Evolutionary conservation across 139 green algal species (phyloP).

Genomic region (Monoraphidium neglectum): DNA sequence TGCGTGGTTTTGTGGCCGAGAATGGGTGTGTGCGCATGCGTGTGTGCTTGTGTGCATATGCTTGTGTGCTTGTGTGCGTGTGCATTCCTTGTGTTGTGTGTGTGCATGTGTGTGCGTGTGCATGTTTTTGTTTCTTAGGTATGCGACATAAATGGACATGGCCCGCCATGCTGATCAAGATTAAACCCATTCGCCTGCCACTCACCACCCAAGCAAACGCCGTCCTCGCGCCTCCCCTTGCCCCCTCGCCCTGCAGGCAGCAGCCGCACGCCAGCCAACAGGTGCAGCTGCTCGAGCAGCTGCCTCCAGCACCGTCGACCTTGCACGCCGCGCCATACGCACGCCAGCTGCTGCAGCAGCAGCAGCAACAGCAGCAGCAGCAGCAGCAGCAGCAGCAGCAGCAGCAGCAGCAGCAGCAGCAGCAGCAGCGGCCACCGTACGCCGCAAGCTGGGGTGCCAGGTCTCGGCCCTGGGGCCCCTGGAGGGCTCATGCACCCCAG

Average conservation of each 20-base stretch:
- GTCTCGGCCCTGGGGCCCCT: too few relatives aligned
- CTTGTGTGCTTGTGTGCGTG: not conserved
- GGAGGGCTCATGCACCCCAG: too few relatives aligned
- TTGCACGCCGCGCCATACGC: not conserved
- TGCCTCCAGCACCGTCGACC: too few relatives aligned
- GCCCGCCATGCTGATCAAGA: not conserved
- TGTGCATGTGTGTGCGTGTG: too few relatives aligned
- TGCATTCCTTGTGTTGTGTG: not conserved
- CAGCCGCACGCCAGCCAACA: too few relatives aligned
- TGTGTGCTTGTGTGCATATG: not conserved
- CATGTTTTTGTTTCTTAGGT: too few relatives aligned
- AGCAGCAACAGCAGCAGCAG: constrained; percentile 1
- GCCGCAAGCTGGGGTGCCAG: too few relatives aligned
- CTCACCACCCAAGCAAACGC: not conserved
- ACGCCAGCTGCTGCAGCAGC: not conserved
- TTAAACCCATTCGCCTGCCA: not conserved
- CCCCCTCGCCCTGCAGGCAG: not conserved
- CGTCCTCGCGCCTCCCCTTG: too few relatives aligned
- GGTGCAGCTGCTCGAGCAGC: too few relatives aligned
- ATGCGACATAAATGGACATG: too few relatives aligned
- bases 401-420: constrained; percentile 10
- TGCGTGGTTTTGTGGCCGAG: not conserved
- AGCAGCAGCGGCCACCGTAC: not conserved
- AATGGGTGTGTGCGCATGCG: not conserved
- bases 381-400: not conserved